A percentile compares a stretch with the other conserved stretches of the same genome.
These are phyloP conservation scores for Digitaria exilis DNA, from an alignment of 202 grass and related monocot genomes.

Conservation along the genomic window DNA sequence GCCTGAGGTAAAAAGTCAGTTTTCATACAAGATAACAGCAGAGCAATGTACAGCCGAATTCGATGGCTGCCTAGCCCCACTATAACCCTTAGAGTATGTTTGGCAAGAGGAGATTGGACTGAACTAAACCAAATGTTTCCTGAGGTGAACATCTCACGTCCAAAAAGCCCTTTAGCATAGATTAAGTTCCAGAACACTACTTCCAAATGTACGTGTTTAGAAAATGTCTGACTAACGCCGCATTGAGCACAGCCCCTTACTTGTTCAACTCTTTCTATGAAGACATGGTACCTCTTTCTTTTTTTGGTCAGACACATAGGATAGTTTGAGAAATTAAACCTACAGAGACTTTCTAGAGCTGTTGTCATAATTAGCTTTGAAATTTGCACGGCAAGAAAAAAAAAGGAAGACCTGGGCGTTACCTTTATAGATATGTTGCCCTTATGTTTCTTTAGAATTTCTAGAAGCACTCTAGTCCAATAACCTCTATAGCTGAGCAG, in stretches of 20 bases:
- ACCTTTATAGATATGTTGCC: conserved; percentile 99
- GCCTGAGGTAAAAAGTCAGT: conserved; percentile 14
- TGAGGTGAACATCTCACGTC: neutral
- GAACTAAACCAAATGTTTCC: neutral
- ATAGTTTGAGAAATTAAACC: neutral
- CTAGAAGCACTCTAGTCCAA: conserved; percentile 97
- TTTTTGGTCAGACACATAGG: neutral
- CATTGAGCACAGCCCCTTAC: neutral
- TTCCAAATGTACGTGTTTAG: neutral
- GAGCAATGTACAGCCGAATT: neutral
- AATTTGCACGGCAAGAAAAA: neutral
- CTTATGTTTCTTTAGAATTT: conserved; percentile 99
- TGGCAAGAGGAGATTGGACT: neutral
- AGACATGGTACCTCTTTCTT: neutral
- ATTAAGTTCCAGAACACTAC: conserved; percentile 9
- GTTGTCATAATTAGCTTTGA: conserved; percentile 8
- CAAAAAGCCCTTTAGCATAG: neutral
- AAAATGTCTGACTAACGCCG: neutral
- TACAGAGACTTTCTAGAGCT: neutral
- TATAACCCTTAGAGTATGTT: neutral
- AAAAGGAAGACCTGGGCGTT: conserved; percentile 12
- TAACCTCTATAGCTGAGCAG: conserved; percentile 95
- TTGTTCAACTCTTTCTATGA: neutral
- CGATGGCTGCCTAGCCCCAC: neutral
- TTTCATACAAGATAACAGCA: neutral